Percentiles rank a stretch among this genome's conserved stretches.
These are phyloP conservation scores for Boletus edulis DNA, from an alignment of 768 basidiomycete species.

Conservation along the genomic window DNA sequence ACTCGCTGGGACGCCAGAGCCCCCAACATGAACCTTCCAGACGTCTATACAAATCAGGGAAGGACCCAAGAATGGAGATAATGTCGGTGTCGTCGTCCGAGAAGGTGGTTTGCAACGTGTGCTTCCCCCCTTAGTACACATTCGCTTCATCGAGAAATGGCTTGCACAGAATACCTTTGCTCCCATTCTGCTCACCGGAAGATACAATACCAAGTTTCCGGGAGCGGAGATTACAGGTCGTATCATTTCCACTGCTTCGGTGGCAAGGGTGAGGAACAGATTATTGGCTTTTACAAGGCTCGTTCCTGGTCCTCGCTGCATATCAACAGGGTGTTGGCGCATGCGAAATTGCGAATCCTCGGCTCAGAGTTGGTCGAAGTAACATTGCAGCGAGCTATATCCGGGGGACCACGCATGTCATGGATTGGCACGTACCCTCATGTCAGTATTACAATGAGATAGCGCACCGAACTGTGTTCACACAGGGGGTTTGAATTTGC, in stretches of 20 bases:
- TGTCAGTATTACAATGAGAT: conserved; percentile 2
- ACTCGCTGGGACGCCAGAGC: conserved; percentile 26
- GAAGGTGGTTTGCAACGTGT: conserved; percentile 35
- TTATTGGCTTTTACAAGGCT: conserved; percentile 14
- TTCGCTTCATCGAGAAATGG: conserved; percentile 6
- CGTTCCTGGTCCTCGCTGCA: conserved; percentile 30
- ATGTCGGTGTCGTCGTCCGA: conserved; percentile 32
- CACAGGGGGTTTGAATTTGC: conserved; percentile 20
- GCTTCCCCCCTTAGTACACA: conserved; percentile 25
- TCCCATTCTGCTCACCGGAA: conserved; percentile 13
- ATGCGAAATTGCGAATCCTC: neutral
- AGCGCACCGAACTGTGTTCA: conserved; percentile 22
- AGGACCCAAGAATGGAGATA: conserved; percentile 36
- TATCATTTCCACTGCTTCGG: conserved; percentile 12
- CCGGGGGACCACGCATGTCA: conserved; percentile 10
- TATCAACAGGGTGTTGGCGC: neutral
- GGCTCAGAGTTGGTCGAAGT: conserved; percentile 8
- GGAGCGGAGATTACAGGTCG: conserved; percentile 9
- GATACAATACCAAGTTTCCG: conserved; percentile 8
- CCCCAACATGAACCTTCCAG: conserved; percentile 24
- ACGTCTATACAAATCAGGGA: conserved; percentile 18
- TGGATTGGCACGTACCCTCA: conserved; percentile 8
- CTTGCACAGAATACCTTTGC: conserved; percentile 29
- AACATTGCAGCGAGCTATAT: conserved; percentile 11
- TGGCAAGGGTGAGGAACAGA: conserved; percentile 4